These are phyloP conservation scores for Aspergillus biplanus DNA, from an alignment of 495 filamentous ascomycete genomes.

Conservation along the genomic window DNA sequence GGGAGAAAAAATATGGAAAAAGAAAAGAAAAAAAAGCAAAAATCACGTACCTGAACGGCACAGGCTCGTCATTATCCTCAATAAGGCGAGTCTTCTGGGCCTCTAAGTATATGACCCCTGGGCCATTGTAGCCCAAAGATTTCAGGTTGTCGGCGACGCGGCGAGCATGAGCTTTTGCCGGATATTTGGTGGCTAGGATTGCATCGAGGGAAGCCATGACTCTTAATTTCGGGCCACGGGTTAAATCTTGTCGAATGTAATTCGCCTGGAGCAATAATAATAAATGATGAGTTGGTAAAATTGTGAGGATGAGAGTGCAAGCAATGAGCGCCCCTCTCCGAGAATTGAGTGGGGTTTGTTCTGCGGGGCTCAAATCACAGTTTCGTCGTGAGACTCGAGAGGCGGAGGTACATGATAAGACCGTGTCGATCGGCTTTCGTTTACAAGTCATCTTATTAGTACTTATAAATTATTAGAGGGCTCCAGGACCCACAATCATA, in stretches of 20 bases:
- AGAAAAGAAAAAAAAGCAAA: neutral
- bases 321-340: slow-evolving; percentile 4
- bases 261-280: neutral
- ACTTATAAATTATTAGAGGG: neutral
- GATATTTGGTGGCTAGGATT: slow-evolving; percentile 77
- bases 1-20: neutral
- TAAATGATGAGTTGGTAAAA: neutral
- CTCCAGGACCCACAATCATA: neutral
- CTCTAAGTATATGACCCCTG: slow-evolving; percentile 76
- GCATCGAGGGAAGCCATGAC: slow-evolving; percentile 44
- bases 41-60: slow-evolving; percentile 69
- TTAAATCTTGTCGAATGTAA: neutral
- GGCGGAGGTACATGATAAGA: neutral
- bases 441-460: neutral
- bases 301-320: neutral
- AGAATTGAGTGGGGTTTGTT: slow-evolving; percentile 11
- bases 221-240: slow-evolving; percentile 3
- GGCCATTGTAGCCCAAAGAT: slow-evolving; percentile 34
- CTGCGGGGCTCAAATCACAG: slow-evolving; percentile 15
- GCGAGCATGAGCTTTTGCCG: slow-evolving; percentile 87
- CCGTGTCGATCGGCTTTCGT: neutral
- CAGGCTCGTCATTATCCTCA: slow-evolving; percentile 81
- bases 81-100: slow-evolving; percentile 74
- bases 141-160: slow-evolving; percentile 77
- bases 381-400: neutral